Evolutionary conservation across 257 asterid species (phyloP), one percentile per base, ranked within the genome.

Genomic region (Solanum virginianum): DNA sequence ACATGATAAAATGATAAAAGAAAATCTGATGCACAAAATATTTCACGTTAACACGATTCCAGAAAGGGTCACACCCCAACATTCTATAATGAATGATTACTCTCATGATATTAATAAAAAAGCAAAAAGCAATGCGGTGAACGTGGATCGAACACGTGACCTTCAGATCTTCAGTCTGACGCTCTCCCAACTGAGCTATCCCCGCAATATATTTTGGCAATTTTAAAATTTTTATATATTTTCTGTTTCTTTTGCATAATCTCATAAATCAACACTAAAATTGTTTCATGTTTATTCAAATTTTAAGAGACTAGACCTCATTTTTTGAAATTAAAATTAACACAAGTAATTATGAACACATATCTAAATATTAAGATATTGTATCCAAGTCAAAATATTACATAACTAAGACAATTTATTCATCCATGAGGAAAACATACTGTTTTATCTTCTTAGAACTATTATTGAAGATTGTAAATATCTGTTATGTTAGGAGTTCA

Each of bases 181-280:
- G 98, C 95, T 93, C 97, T 92, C 96, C 97, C 97, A 93, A 93
- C 94, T 92, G 95, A 92, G 94, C 97, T 94, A 93, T 94, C 95
- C 97, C 96, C 94, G 93, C 95, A 10, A 4, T 36, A 36, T 4
- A 5, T 0, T 36, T 36, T 0, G 0, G 6, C 41, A 36, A 32
- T 32, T 36, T 32, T 36, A 36, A 36, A 36, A 2, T 26, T 26
- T 26, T 32, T 32, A 32, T 32, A 32, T 32, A 2, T 32, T 32
- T 32, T 32, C 36, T 32, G 4, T 32, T 32, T 32, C 36, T 32
- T 32, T 32, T 32, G 36, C 4, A 32, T 32, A 32, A 32, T 36
- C 41, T 36, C 41, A 36, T 36, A 63, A 65, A 65, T 65, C 17
- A 29, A 9, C 72, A 65, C 41, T 63, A 65, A 13, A 22, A 11